Base-by-base conservation (phyloP, 129 eudicot species). In the Flaveria robusta region DNA sequence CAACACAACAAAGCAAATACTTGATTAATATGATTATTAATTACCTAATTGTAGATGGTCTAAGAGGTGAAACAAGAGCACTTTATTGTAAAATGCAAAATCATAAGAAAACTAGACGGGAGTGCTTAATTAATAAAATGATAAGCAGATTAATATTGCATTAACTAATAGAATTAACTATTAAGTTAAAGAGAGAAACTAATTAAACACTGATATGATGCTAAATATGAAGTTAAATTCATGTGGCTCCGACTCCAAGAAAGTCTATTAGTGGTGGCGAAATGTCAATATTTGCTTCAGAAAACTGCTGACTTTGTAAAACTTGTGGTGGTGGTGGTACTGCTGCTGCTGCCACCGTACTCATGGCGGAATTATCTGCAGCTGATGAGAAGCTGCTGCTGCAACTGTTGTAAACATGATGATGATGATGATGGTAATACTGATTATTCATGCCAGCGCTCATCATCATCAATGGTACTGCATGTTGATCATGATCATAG, bases 181-280 rank as follows among this genome's bases (percentile, higher is more conserved):
- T 34, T 34, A 18, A 26, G 19, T 12, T 45, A 47, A 66, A 16
- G 13, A 50, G 59, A 41, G 24, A 54, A 43, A 5, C 26, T 54
- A 54, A 66, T 16, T 42, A 64, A n/a, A 31, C 23, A 34, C 19
- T 34, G 5, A 7, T 24, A 68, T 55, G n/a, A 64, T 26, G 70
- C 43, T 46, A 34, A 79, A 50, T 31, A 16, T 31, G 37, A 59
- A 5, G 20, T 51, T 34, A 34, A 34, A 4, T 69, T 88, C 81
- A 88, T 39, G 87, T 83, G 88, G 97, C 88, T 87, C 98, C 98
- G 70, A 94, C 97, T 47, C 98, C 98, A 85, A 94, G 98, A 83
- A 94, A 94, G 84, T 94, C 98, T 83, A 94, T 94, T 83, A 91
- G 87, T 26, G 90, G 85, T 67, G 97, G 96, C 51, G 92, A 66